phyloP scores from a whole-genome alignment of 2,329 filamentous ascomycete species.

The Polychaeton citri region DNA sequence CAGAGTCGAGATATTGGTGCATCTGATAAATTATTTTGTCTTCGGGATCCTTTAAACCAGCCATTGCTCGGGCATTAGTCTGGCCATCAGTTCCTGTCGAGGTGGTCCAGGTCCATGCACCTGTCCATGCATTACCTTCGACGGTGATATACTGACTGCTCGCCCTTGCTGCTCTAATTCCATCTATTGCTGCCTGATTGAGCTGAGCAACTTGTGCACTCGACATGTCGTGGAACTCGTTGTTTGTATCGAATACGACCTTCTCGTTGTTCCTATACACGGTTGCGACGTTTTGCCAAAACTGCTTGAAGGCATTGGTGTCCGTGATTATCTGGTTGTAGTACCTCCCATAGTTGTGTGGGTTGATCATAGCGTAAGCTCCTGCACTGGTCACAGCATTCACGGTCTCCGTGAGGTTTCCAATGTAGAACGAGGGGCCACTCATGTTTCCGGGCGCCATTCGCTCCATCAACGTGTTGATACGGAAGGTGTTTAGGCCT shows the following conservation, averaged over 20 bases:
- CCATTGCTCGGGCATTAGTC: too few species aligned
- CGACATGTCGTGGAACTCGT: constrained; percentile 33
- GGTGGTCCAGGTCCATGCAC: too few species aligned
- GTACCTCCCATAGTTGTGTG: constrained; percentile 41
- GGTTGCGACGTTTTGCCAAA: constrained; percentile 29
- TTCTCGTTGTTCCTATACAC: constrained; percentile 27
- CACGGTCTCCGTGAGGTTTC: constrained; percentile 28
- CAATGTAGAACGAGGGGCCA: constrained; percentile 29
- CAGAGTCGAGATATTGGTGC: too few species aligned
- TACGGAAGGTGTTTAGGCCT: constrained; percentile 44
- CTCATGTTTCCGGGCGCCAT: constrained; percentile 37
- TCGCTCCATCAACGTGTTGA: constrained; percentile 48
- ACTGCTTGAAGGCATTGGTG: constrained; percentile 27
- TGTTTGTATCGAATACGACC: constrained; percentile 36
- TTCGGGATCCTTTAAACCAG: too few species aligned
- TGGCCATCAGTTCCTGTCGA: too few species aligned
- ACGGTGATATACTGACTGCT: too few species aligned
- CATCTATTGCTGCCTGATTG: too few species aligned
- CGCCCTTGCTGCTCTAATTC: too few species aligned
- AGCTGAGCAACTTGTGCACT: constrained; percentile 30
- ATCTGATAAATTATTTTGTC: too few species aligned
- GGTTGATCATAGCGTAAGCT: constrained; percentile 34
- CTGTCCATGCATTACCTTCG: too few species aligned
- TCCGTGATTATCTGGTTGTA: constrained; percentile 32
- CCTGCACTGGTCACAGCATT: constrained; percentile 36